These are phyloP conservation scores for Peziza echinospora DNA, from an alignment of 495 filamentous ascomycete genomes.

Conservation along the genomic window DNA sequence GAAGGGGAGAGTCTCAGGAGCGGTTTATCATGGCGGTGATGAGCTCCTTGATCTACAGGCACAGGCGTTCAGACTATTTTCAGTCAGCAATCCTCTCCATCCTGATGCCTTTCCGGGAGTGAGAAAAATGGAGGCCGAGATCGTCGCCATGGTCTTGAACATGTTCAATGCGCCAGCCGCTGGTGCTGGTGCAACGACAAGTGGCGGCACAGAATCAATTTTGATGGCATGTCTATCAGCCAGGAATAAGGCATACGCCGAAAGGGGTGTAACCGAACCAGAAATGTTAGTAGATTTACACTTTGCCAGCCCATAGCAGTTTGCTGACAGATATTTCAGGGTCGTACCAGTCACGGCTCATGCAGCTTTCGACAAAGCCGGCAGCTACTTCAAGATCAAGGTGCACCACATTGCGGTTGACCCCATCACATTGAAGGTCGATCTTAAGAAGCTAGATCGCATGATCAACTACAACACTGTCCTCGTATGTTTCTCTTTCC, in stretches of 20 bases:
- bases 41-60: slow-evolving; percentile 66
- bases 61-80: slow-evolving; percentile 81
- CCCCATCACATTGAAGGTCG: slow-evolving; percentile 63
- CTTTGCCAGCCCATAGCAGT: slow-evolving; percentile 1
- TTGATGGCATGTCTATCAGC: slow-evolving; percentile 81
- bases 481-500: slow-evolving; percentile 23
- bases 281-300: slow-evolving; percentile 67
- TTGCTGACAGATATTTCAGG: slow-evolving; percentile 27
- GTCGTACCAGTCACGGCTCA: slow-evolving; percentile 89
- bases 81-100: slow-evolving; percentile 95
- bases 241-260: slow-evolving; percentile 63
- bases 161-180: slow-evolving; percentile 78
- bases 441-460: slow-evolving; percentile 50
- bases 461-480: slow-evolving; percentile 94
- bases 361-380: slow-evolving; percentile 89
- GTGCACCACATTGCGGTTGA: slow-evolving; percentile 77
- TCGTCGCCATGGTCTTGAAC: slow-evolving; percentile 79
- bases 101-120: slow-evolving; percentile 97
- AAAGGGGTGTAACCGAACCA: slow-evolving; percentile 74
- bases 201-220: slow-evolving; percentile 88
- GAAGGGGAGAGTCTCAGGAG: slow-evolving; percentile 80
- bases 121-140: slow-evolving; percentile 96
- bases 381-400: slow-evolving; percentile 86
- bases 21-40: slow-evolving; percentile 87
- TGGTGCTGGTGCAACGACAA: slow-evolving; percentile 74